Base-by-base conservation (phyloP, 2,329 filamentous ascomycete genomes). In the Hymenoscyphus repandus region DNA sequence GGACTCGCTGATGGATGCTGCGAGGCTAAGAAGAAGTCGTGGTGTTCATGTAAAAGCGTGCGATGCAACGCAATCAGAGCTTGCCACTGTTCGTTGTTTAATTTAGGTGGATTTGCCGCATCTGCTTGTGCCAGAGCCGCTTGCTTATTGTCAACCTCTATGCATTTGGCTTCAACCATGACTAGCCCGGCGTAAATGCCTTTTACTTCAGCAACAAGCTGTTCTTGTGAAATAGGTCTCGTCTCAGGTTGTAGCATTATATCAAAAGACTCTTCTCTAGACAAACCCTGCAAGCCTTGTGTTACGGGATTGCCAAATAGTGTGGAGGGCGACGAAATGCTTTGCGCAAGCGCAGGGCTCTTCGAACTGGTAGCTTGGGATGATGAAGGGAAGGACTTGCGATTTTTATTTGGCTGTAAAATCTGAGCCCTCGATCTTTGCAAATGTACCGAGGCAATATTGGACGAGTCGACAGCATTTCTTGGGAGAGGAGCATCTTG, bases 91-190 rank as follows among this genome's bases (percentile, higher is more conserved):
- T 90, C 82, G 32, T 76, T 70, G 18, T 72, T 79, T 0, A 82
- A 65, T 13, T 73, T 70, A 2, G 65, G 65, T 1, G 70, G 64
- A 0, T 69, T 61, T 5, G 72, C 68, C 0, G 34, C 15, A 44
- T 68, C 70, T 5, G 74, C 69, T 0, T 81, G 78, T 0, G 79
- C 75, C 6, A 37, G 38, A 31, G 72, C 67, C 7, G 72, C 71
- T 58, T 83, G 77, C 41, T 76, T 72, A 39, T 79, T 81, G 58
- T 91, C 87, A 1, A 93, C 85, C 47, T 93, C 86, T 0, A 93
- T 90, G 60, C 91, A 89, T 95, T 56, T 92, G 92, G 11, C 79
- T 82, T 62, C 96, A 0, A 95, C 87, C 81, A 92, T 88, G 0
- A 88, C 83, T 0, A 96, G 69, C 0, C 87, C 88, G 0, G 83